Evolutionary conservation across 306 rosid genomes (phyloP), one percentile per base, ranked within the genome.

Genomic region (Vicia faba): DNA sequence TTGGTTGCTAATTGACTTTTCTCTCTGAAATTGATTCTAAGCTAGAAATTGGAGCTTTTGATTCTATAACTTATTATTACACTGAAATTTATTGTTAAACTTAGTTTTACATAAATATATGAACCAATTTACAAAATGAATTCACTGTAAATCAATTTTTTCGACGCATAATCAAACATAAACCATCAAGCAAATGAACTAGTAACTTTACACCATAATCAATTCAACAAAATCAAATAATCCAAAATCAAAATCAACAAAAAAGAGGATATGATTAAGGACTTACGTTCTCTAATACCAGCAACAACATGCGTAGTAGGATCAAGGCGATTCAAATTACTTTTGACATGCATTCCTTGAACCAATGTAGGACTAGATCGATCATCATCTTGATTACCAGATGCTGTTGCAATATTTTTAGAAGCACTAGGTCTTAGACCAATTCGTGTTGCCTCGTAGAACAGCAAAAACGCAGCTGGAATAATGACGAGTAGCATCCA

Each of bases 201-300:
- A 33, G 38, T 7, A 51, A 20, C 58, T 19, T 19, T 0, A 33
- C 7, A 45, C 18, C 8, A 45, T 5, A 45, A 45, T 14, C 7
- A 45, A n/a, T 45, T 45, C 20, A 13, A 45, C 19, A 45, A 44
- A 45, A 43, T 41, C 6, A 41, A 41, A 2, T 0, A 19, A 53
- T 20, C 4, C 12, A 53, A 23, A 53, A 49, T 26, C 5, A 18
- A 8, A 7, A 7, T 15, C 23, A 15, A 46, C 10, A 46, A 46
- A 8, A 9, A 50, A 51, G 3, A 11, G 41, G 53, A 10, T 23
- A 18, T 10, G 28, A 23, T 16, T 23, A 4, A 0, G 29, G 5
- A 89, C 91, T 86, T 80, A 90, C 97, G 97, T 71, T 88, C 81
- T 78, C 89, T 86, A 33, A 88, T 81, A 64, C 97, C 99, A 8